These are phyloP conservation scores for Cajanus cajan DNA, from an alignment of 306 rosid genomes.

Conservation along the genomic window DNA sequence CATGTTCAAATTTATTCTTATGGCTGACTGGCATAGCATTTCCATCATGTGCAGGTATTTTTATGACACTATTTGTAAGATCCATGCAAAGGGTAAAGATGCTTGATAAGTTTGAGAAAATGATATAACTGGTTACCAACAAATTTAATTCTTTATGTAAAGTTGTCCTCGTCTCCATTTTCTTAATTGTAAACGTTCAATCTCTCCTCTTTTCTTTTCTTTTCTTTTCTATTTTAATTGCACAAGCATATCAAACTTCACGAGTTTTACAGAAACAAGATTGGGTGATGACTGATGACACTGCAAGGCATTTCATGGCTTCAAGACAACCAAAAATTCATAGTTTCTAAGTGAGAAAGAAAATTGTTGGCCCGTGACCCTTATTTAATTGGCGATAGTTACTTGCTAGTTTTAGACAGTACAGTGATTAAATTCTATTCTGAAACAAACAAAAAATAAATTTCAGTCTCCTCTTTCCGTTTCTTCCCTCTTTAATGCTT, in stretches of 20 bases:
- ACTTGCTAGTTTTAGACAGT: neutral
- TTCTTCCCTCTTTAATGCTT: too few relatives aligned
- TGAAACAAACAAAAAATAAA: too few relatives aligned
- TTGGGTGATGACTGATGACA: neutral
- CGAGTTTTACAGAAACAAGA: neutral
- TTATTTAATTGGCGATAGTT: neutral
- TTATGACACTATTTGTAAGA: slow-evolving; percentile 51
- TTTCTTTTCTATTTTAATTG: too few relatives aligned
- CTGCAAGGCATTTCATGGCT: neutral
- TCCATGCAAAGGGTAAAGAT: slow-evolving; percentile 59
- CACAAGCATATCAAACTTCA: slow-evolving; percentile 15
- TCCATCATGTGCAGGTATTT: slow-evolving; percentile 53
- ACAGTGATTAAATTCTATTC: too few relatives aligned
- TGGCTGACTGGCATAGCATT: neutral
- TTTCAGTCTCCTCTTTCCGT: too few relatives aligned
- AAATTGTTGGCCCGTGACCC: neutral
- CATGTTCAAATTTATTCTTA: neutral
- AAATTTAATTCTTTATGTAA: slow-evolving; percentile 11
- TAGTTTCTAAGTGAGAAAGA: neutral
- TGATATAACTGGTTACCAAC: slow-evolving; percentile 45
- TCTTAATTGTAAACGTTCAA: neutral
- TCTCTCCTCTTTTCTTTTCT: too few relatives aligned
- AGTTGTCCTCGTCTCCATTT: neutral
- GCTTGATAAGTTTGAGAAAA: slow-evolving; percentile 70
- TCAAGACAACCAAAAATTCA: neutral